Percentiles rank a stretch among this genome's conserved stretches.
These are phyloP conservation scores for Nymphaea colorata DNA, from an alignment of 164 flowering plant species.

Conservation along the genomic window DNA sequence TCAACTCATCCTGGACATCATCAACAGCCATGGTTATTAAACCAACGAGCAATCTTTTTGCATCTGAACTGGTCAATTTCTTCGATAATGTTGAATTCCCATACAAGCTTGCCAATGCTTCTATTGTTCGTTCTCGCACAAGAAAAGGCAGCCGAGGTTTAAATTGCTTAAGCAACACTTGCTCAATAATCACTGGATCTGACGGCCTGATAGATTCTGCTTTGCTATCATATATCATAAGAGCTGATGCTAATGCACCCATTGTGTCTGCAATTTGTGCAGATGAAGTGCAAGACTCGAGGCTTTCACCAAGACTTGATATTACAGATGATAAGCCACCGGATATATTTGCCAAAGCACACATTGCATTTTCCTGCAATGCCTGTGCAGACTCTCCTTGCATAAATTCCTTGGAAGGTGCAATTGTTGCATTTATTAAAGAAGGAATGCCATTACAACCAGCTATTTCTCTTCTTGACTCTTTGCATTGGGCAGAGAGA, in stretches of 20 bases:
- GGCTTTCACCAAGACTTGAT: slow-evolving; percentile 96
- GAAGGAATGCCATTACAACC: slow-evolving; percentile 81
- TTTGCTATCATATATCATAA: slow-evolving; percentile 90
- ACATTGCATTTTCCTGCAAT: slow-evolving; percentile 97
- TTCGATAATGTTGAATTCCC: slow-evolving; percentile 60
- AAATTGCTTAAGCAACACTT: slow-evolving; percentile 64
- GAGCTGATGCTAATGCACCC: slow-evolving; percentile 99
- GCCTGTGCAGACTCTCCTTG: slow-evolving; percentile 98
- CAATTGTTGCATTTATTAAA: slow-evolving; percentile 97
- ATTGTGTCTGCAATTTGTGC: slow-evolving; percentile 90
- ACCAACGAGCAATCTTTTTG: slow-evolving; percentile 88
- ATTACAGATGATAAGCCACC: slow-evolving; percentile 96
- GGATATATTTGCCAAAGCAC: slow-evolving; percentile 96
- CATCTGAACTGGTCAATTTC: slow-evolving; percentile 69
- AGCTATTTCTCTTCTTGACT: slow-evolving; percentile 76
- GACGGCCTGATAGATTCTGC: slow-evolving; percentile 77
- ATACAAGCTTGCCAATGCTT: slow-evolving; percentile 96
- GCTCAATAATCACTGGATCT: slow-evolving; percentile 69
- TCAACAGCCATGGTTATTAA: slow-evolving; percentile 87
- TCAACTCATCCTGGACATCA: slow-evolving; percentile 88
- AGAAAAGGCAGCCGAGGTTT: slow-evolving; percentile 70
- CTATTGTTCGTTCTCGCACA: slow-evolving; percentile 91
- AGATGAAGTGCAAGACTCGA: slow-evolving; percentile 86
- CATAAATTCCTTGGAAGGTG: slow-evolving; percentile 99
- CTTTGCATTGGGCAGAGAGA: slow-evolving; percentile 88